phyloP scores from a whole-genome alignment of 2,329 filamentous ascomycete genomes.

The Aureobasidium sp. region DNA sequence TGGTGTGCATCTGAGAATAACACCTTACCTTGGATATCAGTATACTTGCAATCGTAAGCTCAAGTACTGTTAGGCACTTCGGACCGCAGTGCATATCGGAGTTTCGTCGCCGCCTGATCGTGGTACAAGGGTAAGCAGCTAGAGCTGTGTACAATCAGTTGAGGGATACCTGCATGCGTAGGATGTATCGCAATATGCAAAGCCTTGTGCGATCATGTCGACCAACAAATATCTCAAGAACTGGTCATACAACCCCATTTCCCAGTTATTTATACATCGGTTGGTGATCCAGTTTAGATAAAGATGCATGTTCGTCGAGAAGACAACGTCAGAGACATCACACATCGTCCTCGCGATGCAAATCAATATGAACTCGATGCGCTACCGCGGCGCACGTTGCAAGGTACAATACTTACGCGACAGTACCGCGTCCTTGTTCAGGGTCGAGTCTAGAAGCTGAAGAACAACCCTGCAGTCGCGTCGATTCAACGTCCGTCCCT shows the following conservation, averaged over 20 bases:
- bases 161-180: background rate
- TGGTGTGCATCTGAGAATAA: background rate
- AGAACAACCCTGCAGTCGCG: background rate
- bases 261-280: background rate
- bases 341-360: background rate
- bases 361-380: background rate
- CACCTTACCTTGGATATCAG: background rate
- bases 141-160: background rate
- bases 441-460: background rate
- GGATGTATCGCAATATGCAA: background rate
- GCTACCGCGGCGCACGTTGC: background rate
- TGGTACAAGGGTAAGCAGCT: background rate
- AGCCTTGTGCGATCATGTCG: background rate
- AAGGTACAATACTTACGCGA: background rate
- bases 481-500: background rate
- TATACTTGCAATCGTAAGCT: background rate
- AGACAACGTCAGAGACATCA: background rate
- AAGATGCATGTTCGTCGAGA: background rate
- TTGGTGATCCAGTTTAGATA: background rate
- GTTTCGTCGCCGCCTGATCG: background rate
- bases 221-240: background rate
- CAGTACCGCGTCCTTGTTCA: background rate
- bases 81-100: background rate
- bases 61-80: background rate
- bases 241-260: background rate